A percentile compares a stretch with the other conserved stretches of the same genome.
Evolutionary conservation across 208 protist species (phyloP).

Genomic region (Trichomonas tenax): DNA sequence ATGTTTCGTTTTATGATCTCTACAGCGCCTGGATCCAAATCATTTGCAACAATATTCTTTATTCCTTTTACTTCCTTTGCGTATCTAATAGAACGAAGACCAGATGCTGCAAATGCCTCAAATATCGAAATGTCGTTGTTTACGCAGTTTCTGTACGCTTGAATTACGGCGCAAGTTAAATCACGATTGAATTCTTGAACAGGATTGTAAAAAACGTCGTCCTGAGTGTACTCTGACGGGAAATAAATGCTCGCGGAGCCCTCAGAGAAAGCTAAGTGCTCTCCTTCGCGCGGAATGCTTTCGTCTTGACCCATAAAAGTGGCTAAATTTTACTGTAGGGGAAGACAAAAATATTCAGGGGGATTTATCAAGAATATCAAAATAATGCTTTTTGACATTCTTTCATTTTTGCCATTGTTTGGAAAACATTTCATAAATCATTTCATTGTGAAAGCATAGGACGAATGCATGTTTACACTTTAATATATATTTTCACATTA

Average conservation of each 20-base stretch:
- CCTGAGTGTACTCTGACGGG: not conserved
- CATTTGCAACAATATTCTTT: conserved; percentile 78
- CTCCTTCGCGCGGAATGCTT: not conserved
- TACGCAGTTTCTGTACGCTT: conserved; percentile 53
- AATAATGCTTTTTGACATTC: no score
- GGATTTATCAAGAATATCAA: no score
- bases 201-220: conserved; percentile 44
- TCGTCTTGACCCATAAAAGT: not conserved
- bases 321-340: not conserved
- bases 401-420: no score
- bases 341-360: no score
- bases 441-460: no score
- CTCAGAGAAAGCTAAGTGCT: not conserved
- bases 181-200: conserved; percentile 75
- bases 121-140: conserved; percentile 24
- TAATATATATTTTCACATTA: no score
- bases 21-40: conserved; percentile 77
- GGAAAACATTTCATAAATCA: no score
- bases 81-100: conserved; percentile 84
- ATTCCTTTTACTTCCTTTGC: conserved; percentile 54
- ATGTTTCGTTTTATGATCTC: conserved; percentile 77
- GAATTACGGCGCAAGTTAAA: conserved; percentile 73
- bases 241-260: not conserved
- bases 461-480: no score
- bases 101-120: conserved; percentile 31